phyloP scores from a whole-genome alignment of 176 grass and related monocot species.

The Triticum dicoccoides region DNA sequence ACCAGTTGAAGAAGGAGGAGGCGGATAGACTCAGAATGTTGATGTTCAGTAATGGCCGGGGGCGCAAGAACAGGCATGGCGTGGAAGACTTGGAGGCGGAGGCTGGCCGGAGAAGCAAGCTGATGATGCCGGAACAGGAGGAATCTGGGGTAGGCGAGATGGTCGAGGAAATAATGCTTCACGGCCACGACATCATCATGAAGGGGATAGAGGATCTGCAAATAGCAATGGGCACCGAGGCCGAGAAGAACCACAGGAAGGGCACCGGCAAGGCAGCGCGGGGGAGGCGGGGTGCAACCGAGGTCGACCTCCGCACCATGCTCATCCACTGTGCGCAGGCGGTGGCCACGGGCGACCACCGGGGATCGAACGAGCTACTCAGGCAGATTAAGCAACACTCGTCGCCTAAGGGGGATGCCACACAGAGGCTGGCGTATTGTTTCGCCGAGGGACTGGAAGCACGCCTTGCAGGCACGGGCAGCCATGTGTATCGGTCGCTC shows the following conservation, averaged over 20 bases:
- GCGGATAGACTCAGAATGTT: conserved; percentile 4
- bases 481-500: conserved; percentile 40
- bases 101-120: conserved; percentile 44
- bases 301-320: conserved; percentile 64
- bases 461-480: conserved; percentile 53
- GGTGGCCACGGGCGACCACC: conserved; percentile 37
- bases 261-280: neutral
- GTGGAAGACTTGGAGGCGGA: conserved; percentile 46
- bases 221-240: conserved; percentile 1
- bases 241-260: neutral
- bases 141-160: conserved; percentile 36
- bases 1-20: conserved; percentile 28
- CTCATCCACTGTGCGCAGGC: conserved; percentile 65
- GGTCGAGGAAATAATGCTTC: conserved; percentile 49
- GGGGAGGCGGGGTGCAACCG: neutral
- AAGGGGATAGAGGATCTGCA: conserved; percentile 35
- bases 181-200: neutral
- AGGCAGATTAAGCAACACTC: conserved; percentile 52
- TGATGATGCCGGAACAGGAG: conserved; percentile 35
- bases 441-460: conserved; percentile 62
- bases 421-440: conserved; percentile 53
- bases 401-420: conserved; percentile 45
- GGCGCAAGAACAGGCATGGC: conserved; percentile 30
- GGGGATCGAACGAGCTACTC: conserved; percentile 28
- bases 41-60: conserved; percentile 27